Conservation (phyloP, 495 filamentous ascomycete species). For the Penicillium canescens region DNA sequence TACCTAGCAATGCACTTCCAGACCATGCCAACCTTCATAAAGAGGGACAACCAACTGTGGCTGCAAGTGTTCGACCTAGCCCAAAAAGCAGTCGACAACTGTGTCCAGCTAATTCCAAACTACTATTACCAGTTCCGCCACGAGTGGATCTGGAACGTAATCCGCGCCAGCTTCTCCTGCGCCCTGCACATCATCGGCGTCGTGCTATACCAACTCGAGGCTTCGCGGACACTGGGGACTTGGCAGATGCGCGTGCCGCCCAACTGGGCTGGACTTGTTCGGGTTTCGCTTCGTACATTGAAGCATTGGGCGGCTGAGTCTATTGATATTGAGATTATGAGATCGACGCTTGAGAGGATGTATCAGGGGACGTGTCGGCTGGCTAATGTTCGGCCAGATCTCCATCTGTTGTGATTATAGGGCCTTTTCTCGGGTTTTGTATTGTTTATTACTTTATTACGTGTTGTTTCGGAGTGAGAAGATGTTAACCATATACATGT, state of each 20-base stretch:
- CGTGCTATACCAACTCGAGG: constrained; percentile 15
- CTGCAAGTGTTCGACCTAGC: constrained; percentile 13
- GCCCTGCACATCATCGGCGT: constrained; percentile 23
- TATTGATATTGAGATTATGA: constrained; percentile 26
- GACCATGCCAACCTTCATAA: constrained; percentile 16
- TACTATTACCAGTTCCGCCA: constrained; percentile 29
- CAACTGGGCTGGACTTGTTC: constrained; percentile 23
- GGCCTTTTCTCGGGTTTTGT: neutral
- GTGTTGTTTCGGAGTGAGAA: neutral
- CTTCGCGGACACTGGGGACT: neutral
- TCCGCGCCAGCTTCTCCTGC: constrained; percentile 18
- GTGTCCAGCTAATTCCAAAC: constrained; percentile 20
- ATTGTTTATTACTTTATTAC: neutral
- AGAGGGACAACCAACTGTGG: constrained; percentile 11
- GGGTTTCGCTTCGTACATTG: constrained; percentile 22
- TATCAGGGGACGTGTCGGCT: constrained; percentile 26
- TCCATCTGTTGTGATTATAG: constrained; percentile 6
- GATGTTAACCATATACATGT: too few species aligned
- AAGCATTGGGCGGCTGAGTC: constrained; percentile 20
- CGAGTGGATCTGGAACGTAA: constrained; percentile 25
- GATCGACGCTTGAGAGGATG: constrained; percentile 24
- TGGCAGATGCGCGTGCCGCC: constrained; percentile 15
- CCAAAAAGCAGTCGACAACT: constrained; percentile 25
- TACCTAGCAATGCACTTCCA: constrained; percentile 26
- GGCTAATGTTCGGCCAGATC: constrained; percentile 13